Evolutionary conservation across 768 basidiomycete species (phyloP), one percentile per base, ranked within the genome.

Genomic region (Lactarius tabidus): DNA sequence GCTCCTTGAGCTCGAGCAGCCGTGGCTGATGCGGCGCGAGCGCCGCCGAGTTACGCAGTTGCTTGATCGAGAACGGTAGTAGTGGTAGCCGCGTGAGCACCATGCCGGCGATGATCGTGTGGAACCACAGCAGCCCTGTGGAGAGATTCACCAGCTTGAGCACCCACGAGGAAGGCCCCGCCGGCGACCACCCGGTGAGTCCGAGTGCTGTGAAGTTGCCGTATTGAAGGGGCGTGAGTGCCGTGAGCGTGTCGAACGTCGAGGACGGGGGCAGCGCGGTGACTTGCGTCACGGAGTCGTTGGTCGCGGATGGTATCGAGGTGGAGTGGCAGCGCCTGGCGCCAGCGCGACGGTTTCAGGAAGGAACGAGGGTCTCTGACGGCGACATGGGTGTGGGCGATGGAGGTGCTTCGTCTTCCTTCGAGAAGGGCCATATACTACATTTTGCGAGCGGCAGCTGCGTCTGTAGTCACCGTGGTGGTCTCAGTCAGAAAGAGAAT

Each of bases 81-180:
- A 90, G 79, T 57, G 81, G 54, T 23, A 82, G 57, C 26, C 89
- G 85, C 79, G 88, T 85, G 72, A 86, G 71, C 14, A 88, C 61
- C 31, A 87, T 84, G 33, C 86, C 85, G 6, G 76, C 78, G 52
- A 93, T 75, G 75, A 95, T 90, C 56, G 91, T 89, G 80, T 86
- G 85, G 78, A 90, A 90, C 92, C 93, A 95, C 0, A 89, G 87
- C 65, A 93, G 75, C 41, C 86, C 87, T 0, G 85, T 84, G 56
- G 79, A 75, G 58, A 92, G 86, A 67, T 93, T 85, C 60, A 91
- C 74, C 56, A 85, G 67, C 74, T 93, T 91, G 57, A 90, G 77
- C 20, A 84, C 77, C 81, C 82, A 85, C 51, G 82, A 80, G 23
- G 85, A 77, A 38, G 88, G 68, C 0, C 89, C 90, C 0, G 85